Percentiles rank a stretch among this genome's conserved stretches.
Conservation (phyloP, 2,329 filamentous ascomycete genomes). For the Ophiobolus disseminans region DNA sequence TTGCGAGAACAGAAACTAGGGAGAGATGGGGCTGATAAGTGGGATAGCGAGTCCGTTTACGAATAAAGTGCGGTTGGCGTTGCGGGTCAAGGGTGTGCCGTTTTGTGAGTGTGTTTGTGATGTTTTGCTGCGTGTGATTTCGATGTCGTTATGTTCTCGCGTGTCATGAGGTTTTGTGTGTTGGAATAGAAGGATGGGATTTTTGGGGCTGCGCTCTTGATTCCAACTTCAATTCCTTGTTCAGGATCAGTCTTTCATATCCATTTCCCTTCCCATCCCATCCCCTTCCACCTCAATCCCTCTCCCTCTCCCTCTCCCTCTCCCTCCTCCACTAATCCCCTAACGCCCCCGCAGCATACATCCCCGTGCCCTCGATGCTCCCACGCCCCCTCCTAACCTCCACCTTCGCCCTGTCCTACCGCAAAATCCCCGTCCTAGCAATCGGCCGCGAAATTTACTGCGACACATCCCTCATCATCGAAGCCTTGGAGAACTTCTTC, state of each 20-base stretch:
- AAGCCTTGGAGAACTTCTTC: slow-evolving; percentile 44
- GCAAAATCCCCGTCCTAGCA: slow-evolving; percentile 46
- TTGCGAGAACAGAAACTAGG: background rate
- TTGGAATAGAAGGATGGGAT: no score
- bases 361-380: slow-evolving; percentile 51
- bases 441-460: slow-evolving; percentile 46
- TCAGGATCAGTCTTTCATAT: background rate
- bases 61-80: slow-evolving; percentile 47
- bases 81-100: slow-evolving; percentile 48
- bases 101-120: slow-evolving; percentile 43
- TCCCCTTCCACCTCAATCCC: background rate
- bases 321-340: background rate
- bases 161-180: no score
- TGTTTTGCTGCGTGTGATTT: no score
- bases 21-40: slow-evolving; percentile 1
- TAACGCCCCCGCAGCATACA: slow-evolving; percentile 33
- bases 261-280: background rate
- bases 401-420: slow-evolving; percentile 49
- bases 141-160: no score
- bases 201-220: slow-evolving; percentile 1
- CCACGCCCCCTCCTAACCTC: slow-evolving; percentile 46
- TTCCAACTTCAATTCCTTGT: background rate
- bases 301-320: no score
- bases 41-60: slow-evolving; percentile 44
- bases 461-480: slow-evolving; percentile 45